Conservation (phyloP, 106 monocot genomes). For the Acorus gramineus region DNA sequence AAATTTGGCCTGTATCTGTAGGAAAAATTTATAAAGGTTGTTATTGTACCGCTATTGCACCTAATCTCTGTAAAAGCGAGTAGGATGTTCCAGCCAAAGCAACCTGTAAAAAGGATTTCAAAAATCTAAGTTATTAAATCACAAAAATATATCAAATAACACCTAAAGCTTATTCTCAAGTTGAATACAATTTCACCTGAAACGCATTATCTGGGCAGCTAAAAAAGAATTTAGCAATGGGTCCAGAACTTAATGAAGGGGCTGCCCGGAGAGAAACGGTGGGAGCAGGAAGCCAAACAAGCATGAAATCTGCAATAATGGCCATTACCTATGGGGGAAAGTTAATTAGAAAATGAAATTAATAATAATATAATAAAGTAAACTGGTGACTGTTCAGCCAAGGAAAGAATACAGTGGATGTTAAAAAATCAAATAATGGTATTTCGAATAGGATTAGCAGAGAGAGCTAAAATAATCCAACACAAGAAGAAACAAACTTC, state of each 20-base stretch:
- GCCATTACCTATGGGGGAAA: conserved; percentile 66
- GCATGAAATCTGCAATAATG: conserved; percentile 97
- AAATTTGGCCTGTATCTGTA: not conserved
- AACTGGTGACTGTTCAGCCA: too few relatives aligned
- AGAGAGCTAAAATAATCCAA: too few relatives aligned
- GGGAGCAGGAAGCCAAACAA: conserved; percentile 98
- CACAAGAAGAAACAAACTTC: too few relatives aligned
- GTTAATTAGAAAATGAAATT: conserved; percentile 4
- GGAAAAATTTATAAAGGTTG: not conserved
- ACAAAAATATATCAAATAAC: not conserved
- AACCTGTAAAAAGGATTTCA: conserved; percentile 30
- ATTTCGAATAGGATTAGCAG: too few relatives aligned
- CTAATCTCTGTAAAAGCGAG: conserved; percentile 65
- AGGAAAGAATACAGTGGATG: not conserved
- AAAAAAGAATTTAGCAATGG: conserved; percentile 69
- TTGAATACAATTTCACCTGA: conserved; percentile 34
- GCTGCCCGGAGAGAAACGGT: conserved; percentile 74
- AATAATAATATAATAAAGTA: conserved; percentile 1
- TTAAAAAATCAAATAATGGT: not conserved
- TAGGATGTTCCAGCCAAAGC: conserved; percentile 68
- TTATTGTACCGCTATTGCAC: conserved; percentile 54
- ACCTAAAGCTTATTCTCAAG: not conserved
- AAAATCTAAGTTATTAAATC: not conserved
- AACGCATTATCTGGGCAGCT: conserved; percentile 96
- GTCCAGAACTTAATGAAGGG: conserved; percentile 59